Evolutionary conservation across 768 basidiomycete genomes (phyloP).

Genomic region (Dendrothele bispora): DNA sequence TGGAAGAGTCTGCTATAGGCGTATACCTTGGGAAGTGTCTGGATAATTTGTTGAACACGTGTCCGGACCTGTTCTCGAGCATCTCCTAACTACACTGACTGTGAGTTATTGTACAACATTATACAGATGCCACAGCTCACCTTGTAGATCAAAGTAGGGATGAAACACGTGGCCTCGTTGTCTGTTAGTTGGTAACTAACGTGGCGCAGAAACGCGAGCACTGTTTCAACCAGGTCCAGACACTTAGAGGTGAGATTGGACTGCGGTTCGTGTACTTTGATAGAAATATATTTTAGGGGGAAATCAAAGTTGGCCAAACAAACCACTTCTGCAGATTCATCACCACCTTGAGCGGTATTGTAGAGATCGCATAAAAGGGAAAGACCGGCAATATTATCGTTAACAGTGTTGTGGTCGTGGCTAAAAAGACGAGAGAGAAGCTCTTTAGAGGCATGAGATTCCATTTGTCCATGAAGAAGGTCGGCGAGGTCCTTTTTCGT

Average conservation of each 20-base stretch:
- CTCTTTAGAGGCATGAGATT: slow-evolving; percentile 75
- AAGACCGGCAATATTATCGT: slow-evolving; percentile 85
- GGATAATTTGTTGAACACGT: slow-evolving; percentile 83
- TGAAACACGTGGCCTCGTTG: slow-evolving; percentile 81
- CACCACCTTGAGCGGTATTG: slow-evolving; percentile 51
- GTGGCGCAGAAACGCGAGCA: slow-evolving; percentile 72
- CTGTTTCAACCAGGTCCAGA: slow-evolving; percentile 80
- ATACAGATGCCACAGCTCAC: slow-evolving; percentile 37
- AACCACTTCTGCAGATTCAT: slow-evolving; percentile 58
- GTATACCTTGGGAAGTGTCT: slow-evolving; percentile 84
- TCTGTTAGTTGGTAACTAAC: slow-evolving; percentile 81
- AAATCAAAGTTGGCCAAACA: slow-evolving; percentile 89
- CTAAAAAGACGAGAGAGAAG: slow-evolving; percentile 83
- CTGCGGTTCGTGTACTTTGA: slow-evolving; percentile 88
- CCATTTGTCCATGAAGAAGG: slow-evolving; percentile 88
- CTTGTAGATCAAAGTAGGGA: slow-evolving; percentile 89
- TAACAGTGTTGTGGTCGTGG: slow-evolving; percentile 92
- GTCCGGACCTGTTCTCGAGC: slow-evolving; percentile 77
- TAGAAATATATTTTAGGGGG: slow-evolving; percentile 89
- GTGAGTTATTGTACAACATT: background rate
- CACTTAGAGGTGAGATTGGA: slow-evolving; percentile 87
- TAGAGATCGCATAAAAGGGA: slow-evolving; percentile 76
- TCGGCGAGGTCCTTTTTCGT: slow-evolving; percentile 88
- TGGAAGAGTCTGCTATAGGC: slow-evolving; percentile 92
- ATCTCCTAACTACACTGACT: slow-evolving; percentile 77